Evolutionary conservation across 306 rosid genomes (phyloP), one percentile per base, ranked within the genome.

Genomic region (Corylus avellana): DNA sequence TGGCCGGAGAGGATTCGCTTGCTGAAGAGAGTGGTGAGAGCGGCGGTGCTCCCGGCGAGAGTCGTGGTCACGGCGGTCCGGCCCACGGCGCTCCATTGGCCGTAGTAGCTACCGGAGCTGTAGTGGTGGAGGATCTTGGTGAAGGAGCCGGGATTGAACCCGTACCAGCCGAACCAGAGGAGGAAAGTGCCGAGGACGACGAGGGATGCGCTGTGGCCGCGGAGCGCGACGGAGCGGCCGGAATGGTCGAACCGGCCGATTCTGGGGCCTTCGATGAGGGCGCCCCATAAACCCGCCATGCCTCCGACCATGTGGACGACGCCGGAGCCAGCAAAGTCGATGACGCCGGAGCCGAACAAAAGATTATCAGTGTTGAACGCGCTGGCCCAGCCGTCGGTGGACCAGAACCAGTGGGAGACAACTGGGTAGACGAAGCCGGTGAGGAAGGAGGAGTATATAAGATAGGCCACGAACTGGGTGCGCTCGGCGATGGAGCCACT

Each of bases 101-200:
- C 97, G 75, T 94, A 92, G 70, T 84, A 86, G 22, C 12, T 68
- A 7, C 94, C 93, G 0, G 90, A 8, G 0, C 7, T 10, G 75
- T 94, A 92, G 0, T 88, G 5, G 13, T 0, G 4, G 0, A 83
- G 53, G 72, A 94, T 94, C 78, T 90, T 94, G 27, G 11, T 81
- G 4, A 94, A 94, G 1, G 98, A 94, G 25, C 97, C 98, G 0
- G 98, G 98, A 74, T 94, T 94, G 54, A 94, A 94, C 2, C 98
- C 98, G 70, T 92, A 94, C 98, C 98, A 94, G 1, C 98, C 98
- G 77, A 94, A 91, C 98, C 98, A 94, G 4, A 94, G 97, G 78
- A 94, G 80, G 68, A 94, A 94, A 0, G 97, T 92, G 0, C 97
- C 97, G 0, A 94, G 88, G 0, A 94, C 98, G 0, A 92, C 97